Conservation (phyloP, 352 stramenopile genomes). For the Salisapilia sapeloensis region DNA sequence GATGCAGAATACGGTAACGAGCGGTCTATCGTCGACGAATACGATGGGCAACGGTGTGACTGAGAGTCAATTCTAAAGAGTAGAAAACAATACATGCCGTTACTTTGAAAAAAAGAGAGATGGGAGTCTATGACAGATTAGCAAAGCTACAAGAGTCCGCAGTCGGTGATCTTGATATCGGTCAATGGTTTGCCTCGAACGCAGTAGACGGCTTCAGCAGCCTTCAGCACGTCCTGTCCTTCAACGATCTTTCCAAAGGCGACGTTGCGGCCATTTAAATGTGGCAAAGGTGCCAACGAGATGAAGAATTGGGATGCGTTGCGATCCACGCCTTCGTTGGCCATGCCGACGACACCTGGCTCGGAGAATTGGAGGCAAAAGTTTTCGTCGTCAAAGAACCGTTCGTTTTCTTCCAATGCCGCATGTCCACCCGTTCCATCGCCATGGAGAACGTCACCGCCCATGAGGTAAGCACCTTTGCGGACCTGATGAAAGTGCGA, state of each 20-base stretch:
- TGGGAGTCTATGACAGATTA: constrained; percentile 2
- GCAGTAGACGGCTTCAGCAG: constrained; percentile 66
- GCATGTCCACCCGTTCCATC: constrained; percentile 63
- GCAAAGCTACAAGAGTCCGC: constrained; percentile 42
- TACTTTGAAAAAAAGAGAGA: too few species aligned
- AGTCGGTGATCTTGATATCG: constrained; percentile 63
- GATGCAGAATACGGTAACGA: constrained; percentile 92
- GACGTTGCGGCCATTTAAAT: constrained; percentile 78
- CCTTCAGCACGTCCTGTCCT: constrained; percentile 67
- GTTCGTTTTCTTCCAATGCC: constrained; percentile 41
- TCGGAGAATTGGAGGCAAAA: constrained; percentile 76
- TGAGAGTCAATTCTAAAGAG: constrained; percentile 89
- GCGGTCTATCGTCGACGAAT: constrained; percentile 91
- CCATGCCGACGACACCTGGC: constrained; percentile 87
- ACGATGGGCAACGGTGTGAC: constrained; percentile 96
- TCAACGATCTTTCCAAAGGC: constrained; percentile 80
- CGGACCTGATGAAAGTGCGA: constrained; percentile 76
- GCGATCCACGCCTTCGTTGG: constrained; percentile 94
- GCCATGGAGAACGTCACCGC: constrained; percentile 52
- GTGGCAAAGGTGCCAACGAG: constrained; percentile 63
- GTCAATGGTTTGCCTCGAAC: constrained; percentile 72
- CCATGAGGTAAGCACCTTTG: constrained; percentile 62
- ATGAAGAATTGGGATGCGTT: constrained; percentile 99
- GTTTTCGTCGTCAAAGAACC: constrained; percentile 78
- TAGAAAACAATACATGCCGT: too few species aligned